These are phyloP conservation scores for Hymenoscyphus fraxineus DNA, from an alignment of 2,329 filamentous ascomycete species.

Conservation along the genomic window DNA sequence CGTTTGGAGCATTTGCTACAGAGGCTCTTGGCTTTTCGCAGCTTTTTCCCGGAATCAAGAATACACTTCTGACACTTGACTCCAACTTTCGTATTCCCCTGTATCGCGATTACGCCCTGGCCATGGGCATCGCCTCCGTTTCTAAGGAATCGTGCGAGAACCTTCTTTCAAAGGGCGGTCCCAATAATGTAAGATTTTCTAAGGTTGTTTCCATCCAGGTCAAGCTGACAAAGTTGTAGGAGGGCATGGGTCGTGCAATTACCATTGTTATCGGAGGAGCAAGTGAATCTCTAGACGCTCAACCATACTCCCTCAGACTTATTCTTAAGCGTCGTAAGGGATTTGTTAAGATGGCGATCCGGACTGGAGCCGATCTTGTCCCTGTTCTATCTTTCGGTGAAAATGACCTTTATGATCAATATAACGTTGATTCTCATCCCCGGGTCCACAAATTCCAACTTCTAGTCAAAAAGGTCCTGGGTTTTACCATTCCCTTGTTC, in stretches of 20 bases:
- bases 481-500: slow-evolving; percentile 88
- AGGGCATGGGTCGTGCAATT: slow-evolving; percentile 91
- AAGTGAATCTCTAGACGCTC: slow-evolving; percentile 83
- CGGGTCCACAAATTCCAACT: slow-evolving; percentile 78
- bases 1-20: slow-evolving; percentile 85
- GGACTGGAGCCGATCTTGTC: slow-evolving; percentile 88
- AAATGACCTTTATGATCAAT: slow-evolving; percentile 92
- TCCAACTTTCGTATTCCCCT: slow-evolving; percentile 91
- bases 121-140: slow-evolving; percentile 82
- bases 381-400: slow-evolving; percentile 92
- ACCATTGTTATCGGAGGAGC: slow-evolving; percentile 95
- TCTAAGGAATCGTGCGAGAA: slow-evolving; percentile 91
- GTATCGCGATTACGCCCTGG: slow-evolving; percentile 90
- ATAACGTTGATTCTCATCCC: slow-evolving; percentile 73
- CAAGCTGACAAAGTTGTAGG: slow-evolving; percentile 36
- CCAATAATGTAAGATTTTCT: slow-evolving; percentile 47
- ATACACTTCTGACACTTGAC: slow-evolving; percentile 89
- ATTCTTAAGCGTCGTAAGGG: slow-evolving; percentile 83
- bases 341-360: slow-evolving; percentile 89
- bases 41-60: slow-evolving; percentile 92
- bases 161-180: slow-evolving; percentile 73
- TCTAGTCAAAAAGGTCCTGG: slow-evolving; percentile 77
- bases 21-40: slow-evolving; percentile 83
- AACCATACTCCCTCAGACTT: slow-evolving; percentile 71
- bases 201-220: background rate